Conservation (phyloP, 768 basidiomycete species). For the Suillus placidus region DNA sequence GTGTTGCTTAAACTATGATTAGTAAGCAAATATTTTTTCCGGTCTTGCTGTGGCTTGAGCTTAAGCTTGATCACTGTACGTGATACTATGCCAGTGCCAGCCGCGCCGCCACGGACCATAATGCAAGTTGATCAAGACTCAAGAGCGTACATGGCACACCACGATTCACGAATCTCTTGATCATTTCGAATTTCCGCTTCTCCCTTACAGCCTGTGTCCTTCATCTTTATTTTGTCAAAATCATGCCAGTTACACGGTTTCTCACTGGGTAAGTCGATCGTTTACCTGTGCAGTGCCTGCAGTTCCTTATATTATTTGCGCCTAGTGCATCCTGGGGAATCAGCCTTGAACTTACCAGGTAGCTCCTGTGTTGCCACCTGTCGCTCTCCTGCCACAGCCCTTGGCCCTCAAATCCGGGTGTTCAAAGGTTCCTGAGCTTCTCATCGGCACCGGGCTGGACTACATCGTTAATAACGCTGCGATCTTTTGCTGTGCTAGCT, state of each 20-base stretch:
- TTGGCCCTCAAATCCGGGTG: constrained; percentile 23
- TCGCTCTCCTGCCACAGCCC: constrained; percentile 22
- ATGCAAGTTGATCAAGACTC: no score
- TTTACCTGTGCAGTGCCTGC: background rate
- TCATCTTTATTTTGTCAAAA: background rate
- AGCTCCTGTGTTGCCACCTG: constrained; percentile 25
- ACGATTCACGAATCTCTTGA: background rate
- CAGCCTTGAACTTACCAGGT: constrained; percentile 16
- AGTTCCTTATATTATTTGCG: background rate
- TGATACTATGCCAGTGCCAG: no score
- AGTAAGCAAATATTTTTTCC: no score
- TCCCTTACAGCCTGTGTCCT: background rate
- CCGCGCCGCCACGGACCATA: no score
- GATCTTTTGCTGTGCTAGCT: constrained; percentile 16
- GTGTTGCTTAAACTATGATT: no score
- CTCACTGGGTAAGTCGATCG: background rate
- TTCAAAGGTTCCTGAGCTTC: constrained; percentile 23
- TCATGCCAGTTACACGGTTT: background rate
- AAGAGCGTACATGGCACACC: background rate
- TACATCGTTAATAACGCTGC: constrained; percentile 44
- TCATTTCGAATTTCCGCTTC: background rate
- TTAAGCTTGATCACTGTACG: no score
- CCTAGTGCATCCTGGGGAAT: constrained; percentile 7
- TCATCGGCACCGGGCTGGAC: constrained; percentile 35
- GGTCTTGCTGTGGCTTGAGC: no score